Conservation (phyloP, 192 early-diverging fungal species). For the Entomortierella chlamydospora region DNA sequence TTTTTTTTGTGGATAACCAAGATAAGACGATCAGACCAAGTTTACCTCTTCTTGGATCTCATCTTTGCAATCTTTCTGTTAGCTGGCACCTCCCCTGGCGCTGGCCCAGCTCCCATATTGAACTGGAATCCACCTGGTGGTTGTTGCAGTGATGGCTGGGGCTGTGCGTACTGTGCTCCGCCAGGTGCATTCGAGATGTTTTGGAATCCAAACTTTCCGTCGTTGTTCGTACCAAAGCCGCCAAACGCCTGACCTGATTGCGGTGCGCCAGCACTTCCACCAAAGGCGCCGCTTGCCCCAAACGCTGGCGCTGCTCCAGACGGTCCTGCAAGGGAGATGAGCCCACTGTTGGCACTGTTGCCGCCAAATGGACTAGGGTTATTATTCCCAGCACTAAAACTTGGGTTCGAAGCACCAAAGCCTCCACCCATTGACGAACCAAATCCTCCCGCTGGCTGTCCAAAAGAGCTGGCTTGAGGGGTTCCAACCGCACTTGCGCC, state of each 20-base stretch:
- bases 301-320: background rate
- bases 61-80: constrained; percentile 39
- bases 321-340: constrained; percentile 11
- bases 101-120: constrained; percentile 26
- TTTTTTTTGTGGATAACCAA: no score
- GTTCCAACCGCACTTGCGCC: constrained; percentile 3
- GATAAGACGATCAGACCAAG: no score
- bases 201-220: constrained; percentile 21
- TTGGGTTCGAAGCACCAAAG: constrained; percentile 11
- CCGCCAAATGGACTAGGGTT: background rate
- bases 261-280: background rate
- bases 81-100: constrained; percentile 5
- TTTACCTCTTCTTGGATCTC: constrained; percentile 3
- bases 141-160: background rate
- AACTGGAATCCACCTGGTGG: constrained; percentile 23
- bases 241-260: background rate
- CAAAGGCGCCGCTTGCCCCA: background rate
- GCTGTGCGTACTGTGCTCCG: constrained; percentile 19
- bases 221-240: constrained; percentile 19
- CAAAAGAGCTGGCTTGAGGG: constrained; percentile 1
- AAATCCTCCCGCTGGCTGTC: constrained; percentile 12
- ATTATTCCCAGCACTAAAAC: constrained; percentile 5
- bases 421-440: background rate
- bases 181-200: constrained; percentile 30
- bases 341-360: background rate